Evolutionary conservation across 768 basidiomycete genomes (phyloP), one percentile per base, ranked within the genome.

Genomic region (Tulasnella sp.): DNA sequence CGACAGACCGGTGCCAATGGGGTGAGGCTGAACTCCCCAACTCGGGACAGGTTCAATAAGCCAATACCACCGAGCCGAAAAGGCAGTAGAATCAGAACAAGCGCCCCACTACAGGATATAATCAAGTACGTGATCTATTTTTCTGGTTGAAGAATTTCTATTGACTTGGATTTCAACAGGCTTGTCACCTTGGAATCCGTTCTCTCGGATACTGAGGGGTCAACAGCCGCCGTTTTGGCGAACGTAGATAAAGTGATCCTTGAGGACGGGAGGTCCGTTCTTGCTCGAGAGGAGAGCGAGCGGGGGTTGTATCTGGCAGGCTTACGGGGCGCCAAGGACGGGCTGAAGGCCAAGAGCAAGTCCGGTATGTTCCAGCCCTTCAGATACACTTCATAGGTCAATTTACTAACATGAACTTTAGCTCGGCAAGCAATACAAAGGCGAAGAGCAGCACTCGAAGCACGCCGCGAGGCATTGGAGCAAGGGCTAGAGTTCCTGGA

Each of bases 51-150:
- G 35, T 52, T 17, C 6, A 11, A 26, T 42, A 26, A 75, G 67
- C 71, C 71, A 12, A 7, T 11, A 59, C 52, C 52, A 22, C 52
- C 26, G 52, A 40, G 42, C 72, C 59, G 67, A 69, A 44, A 29
- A 64, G 36, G 78, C 76, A 72, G 77, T 75, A 59, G 32, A 77
- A 73, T 75, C 70, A 52, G 76, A 76, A 40, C 85, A 82, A 89
- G 87, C 4, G 86, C 88, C 11, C 82, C 79, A 12, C 88, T 84
- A 83, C 88, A 90, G 72, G 89, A 91, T 74, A 81, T 94, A 26
- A 84, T 88, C 76, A 88, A 87, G 92, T 93, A 73, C 74, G 87
- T 79, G 34, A 70, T 40, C 67, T 64, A 36, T 62, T 63, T 44
- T 69, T 42, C 35, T n/a, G n/a, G 17, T 62, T 19, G 22, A 14